Percentiles rank a stretch among this genome's conserved stretches.
Evolutionary conservation across 2,329 filamentous ascomycete genomes (phyloP).

Genomic region (Arachnopeziza araneosa): DNA sequence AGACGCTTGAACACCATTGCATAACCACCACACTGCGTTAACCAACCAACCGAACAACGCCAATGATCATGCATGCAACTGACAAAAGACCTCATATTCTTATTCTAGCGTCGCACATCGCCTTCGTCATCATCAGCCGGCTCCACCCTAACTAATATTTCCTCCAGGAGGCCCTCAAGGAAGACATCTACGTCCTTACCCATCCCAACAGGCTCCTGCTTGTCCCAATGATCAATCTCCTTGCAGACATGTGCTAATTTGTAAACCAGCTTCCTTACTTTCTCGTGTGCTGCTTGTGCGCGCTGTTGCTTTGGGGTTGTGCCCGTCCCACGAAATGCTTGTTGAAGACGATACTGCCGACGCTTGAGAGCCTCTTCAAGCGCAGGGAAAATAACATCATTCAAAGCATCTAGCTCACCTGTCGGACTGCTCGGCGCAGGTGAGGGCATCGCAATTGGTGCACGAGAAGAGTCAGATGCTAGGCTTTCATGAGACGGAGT

Average conservation of each 20-base stretch:
- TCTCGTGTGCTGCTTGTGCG: slow-evolving; percentile 69
- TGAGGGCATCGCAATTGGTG: slow-evolving; percentile 49
- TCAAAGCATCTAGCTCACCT: slow-evolving; percentile 76
- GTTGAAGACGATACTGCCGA: slow-evolving; percentile 54
- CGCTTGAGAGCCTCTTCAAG: slow-evolving; percentile 86
- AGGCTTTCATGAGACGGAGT: slow-evolving; percentile 28
- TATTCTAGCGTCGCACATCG: background rate
- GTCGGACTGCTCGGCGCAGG: slow-evolving; percentile 52
- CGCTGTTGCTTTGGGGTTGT: slow-evolving; percentile 60
- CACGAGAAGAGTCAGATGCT: slow-evolving; percentile 22
- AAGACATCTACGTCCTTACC: slow-evolving; percentile 84
- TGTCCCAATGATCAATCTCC: slow-evolving; percentile 86
- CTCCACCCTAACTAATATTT: slow-evolving; percentile 88
- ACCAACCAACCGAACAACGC: background rate
- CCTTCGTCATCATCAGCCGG: slow-evolving; percentile 51
- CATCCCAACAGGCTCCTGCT: slow-evolving; percentile 85
- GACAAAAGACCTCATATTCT: background rate
- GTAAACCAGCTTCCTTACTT: slow-evolving; percentile 72
- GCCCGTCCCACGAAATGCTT: slow-evolving; percentile 31
- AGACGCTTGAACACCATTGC: background rate
- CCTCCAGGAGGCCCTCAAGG: slow-evolving; percentile 86
- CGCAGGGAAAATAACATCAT: slow-evolving; percentile 87
- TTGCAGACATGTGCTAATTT: slow-evolving; percentile 79
- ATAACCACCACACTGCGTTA: background rate
- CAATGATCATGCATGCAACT: background rate